These are phyloP conservation scores for Rugonectria rugulosa DNA, from an alignment of 2,329 filamentous ascomycete genomes.

Conservation along the genomic window DNA sequence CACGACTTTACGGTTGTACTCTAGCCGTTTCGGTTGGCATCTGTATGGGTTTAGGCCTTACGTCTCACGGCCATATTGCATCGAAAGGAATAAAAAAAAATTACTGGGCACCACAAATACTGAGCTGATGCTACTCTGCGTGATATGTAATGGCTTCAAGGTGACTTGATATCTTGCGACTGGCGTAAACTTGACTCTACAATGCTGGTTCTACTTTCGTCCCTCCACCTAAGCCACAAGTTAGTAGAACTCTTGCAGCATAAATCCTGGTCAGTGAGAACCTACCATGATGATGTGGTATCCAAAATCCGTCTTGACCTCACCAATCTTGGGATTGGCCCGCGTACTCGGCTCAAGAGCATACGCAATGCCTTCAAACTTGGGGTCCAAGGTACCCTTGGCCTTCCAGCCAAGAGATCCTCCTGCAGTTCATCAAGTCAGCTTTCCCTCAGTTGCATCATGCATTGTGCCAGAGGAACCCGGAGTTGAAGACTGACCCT, in stretches of 20 bases:
- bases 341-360: constrained; percentile 72
- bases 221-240: constrained; percentile 47
- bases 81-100: constrained; percentile 52
- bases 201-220: constrained; percentile 43
- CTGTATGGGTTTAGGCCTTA: constrained; percentile 48
- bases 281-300: constrained; percentile 83
- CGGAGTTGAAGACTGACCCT: constrained; percentile 52
- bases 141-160: no score
- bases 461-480: not conserved
- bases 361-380: constrained; percentile 78
- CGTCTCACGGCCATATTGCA: constrained; percentile 46
- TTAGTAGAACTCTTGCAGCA: constrained; percentile 3
- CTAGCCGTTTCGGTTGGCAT: constrained; percentile 57
- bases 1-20: constrained; percentile 53
- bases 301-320: constrained; percentile 77
- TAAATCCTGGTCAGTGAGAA: no score
- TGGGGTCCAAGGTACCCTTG: constrained; percentile 69
- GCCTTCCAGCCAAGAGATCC: constrained; percentile 78
- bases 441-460: not conserved
- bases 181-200: constrained; percentile 8
- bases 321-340: constrained; percentile 68
- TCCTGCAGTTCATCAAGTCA: constrained; percentile 51
- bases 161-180: not conserved
- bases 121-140: not conserved
- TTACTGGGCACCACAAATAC: constrained; percentile 42